A percentile compares a stretch with the other conserved stretches of the same genome.
Conservation (phyloP, 23 red algal genomes). For the Pyropia haitanensis region DNA sequence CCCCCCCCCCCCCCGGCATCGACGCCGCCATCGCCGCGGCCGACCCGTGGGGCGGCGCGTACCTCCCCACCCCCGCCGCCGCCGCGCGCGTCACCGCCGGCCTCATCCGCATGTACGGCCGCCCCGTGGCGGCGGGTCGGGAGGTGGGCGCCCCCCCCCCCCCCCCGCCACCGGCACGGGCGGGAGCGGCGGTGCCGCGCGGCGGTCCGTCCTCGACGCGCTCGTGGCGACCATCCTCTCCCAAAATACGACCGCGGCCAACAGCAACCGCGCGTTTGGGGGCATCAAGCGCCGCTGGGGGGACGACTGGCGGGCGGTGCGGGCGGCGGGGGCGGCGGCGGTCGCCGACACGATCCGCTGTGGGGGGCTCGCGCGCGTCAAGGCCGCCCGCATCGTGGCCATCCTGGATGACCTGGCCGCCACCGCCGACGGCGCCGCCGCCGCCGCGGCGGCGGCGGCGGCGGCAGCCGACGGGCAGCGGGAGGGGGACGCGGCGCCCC, state of each 20-base stretch:
- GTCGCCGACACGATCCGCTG: constrained; percentile 45
- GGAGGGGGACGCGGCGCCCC: too few relatives aligned
- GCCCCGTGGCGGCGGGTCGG: too few relatives aligned
- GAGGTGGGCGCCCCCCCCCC: too few relatives aligned
- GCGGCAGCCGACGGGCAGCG: too few relatives aligned
- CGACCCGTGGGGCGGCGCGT: too few relatives aligned
- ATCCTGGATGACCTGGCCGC: constrained; percentile 39
- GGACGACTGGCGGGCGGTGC: constrained; percentile 36
- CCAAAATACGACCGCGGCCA: constrained; percentile 64
- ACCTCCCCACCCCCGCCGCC: too few relatives aligned
- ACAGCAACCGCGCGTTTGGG: constrained; percentile 22
- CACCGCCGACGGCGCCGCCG: background rate
- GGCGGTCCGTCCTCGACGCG: constrained; percentile 43
- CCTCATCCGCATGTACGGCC: too few relatives aligned
- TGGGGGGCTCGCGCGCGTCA: constrained; percentile 43
- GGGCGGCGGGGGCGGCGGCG: constrained; percentile 20
- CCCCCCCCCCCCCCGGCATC: too few relatives aligned
- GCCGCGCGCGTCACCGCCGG: too few relatives aligned
- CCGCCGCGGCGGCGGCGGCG: background rate
- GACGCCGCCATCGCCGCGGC: too few relatives aligned
- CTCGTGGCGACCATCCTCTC: constrained; percentile 71
- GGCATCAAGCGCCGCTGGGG: constrained; percentile 13
- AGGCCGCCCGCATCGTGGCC: constrained; percentile 29
- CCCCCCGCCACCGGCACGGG: too few relatives aligned
- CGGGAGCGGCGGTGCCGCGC: too few relatives aligned